phyloP scores from a whole-genome alignment of 805 yeast genomes.

The Saccharomycopsis sp. region DNA sequence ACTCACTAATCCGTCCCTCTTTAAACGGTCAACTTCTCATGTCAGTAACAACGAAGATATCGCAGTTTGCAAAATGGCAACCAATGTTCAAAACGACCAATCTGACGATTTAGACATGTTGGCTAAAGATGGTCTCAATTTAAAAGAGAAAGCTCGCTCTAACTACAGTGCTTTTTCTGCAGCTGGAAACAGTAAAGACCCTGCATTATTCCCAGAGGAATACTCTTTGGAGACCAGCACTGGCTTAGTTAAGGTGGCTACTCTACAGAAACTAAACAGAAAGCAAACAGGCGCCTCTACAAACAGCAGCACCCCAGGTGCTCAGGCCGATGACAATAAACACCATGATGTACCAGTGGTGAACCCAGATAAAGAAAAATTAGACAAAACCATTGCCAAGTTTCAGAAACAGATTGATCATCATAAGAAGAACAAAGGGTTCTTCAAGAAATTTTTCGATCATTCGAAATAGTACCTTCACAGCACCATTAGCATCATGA shows the following conservation, averaged over 20 bases:
- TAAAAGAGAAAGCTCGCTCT: background rate
- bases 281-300: slow-evolving; percentile 30
- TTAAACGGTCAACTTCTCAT: background rate
- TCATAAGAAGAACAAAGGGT: background rate
- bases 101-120: background rate
- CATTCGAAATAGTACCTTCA: background rate
- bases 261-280: slow-evolving; percentile 65
- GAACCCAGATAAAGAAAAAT: background rate
- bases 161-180: background rate
- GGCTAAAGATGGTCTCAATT: background rate
- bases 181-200: background rate
- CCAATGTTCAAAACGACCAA: background rate
- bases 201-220: slow-evolving; percentile 74
- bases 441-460: background rate
- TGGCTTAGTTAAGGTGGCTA: slow-evolving; percentile 77
- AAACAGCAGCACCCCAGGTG: slow-evolving; percentile 32
- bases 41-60: background rate
- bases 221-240: slow-evolving; percentile 83
- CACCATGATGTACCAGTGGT: slow-evolving; percentile 3
- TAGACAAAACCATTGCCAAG: background rate
- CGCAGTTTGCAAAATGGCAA: background rate
- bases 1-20: background rate
- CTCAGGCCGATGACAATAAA: slow-evolving; percentile 19
- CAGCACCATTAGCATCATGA: no score
- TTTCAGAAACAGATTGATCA: slow-evolving; percentile 1